Percentiles rank a stretch among this genome's conserved stretches.
Evolutionary conservation across 306 rosid species (phyloP).

Genomic region (Ormosia emarginata): DNA sequence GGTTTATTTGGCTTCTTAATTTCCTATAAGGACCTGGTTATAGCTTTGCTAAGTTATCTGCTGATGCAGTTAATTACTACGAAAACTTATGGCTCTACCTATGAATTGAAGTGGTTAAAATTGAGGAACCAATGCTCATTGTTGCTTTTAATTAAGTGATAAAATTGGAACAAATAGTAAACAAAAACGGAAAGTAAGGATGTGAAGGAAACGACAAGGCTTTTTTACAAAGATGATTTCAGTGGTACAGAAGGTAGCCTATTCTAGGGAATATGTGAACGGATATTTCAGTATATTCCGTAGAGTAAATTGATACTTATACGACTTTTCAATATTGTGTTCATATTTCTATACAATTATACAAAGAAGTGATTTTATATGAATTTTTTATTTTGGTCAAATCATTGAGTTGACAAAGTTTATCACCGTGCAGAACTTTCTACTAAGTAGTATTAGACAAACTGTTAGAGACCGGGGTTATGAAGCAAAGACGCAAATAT

Average conservation of each 20-base stretch:
- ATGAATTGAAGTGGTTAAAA: not conserved
- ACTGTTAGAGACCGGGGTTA: not conserved
- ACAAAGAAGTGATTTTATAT: not conserved
- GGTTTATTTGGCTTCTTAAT: not conserved
- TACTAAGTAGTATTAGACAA: not conserved
- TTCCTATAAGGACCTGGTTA: not conserved
- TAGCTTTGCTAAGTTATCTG: not conserved
- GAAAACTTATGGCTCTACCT: not conserved
- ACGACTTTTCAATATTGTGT: constrained; percentile 5
- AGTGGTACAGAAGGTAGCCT: not conserved
- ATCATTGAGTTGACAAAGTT: not conserved
- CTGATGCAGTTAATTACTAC: not conserved
- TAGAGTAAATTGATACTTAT: not conserved
- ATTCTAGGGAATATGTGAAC: constrained; percentile 11
- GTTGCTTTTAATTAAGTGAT: not conserved
- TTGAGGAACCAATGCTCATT: not conserved
- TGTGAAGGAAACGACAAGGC: not conserved
- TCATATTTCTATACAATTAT: no score
- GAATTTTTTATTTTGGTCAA: not conserved
- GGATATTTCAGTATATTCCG: constrained; percentile 19
- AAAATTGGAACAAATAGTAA: not conserved
- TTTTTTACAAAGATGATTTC: not conserved
- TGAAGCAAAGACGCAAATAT: no score
- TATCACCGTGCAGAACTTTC: not conserved
- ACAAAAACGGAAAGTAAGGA: not conserved